A percentile compares a stretch with the other conserved stretches of the same genome.
Conservation (phyloP, 352 stramenopile species). For the Globisporangium okanoganense region DNA sequence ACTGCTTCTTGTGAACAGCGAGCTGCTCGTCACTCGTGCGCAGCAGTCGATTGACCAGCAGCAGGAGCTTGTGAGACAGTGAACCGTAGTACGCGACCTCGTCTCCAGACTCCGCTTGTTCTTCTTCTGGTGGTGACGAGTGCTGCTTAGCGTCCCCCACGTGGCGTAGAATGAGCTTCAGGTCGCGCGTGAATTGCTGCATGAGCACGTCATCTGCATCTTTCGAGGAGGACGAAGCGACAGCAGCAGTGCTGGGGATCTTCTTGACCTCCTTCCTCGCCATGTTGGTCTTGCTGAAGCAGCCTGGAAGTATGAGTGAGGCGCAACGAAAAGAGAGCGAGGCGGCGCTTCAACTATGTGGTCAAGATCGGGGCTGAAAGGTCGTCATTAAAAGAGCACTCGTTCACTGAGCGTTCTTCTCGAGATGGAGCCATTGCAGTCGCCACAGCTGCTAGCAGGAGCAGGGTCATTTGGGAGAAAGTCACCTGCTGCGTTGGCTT, state of each 20-base stretch:
- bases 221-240: background rate
- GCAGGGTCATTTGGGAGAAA: background rate
- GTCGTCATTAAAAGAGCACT: background rate
- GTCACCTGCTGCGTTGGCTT: too few relatives aligned
- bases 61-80: conserved; percentile 34
- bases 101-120: conserved; percentile 14
- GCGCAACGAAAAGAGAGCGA: too few relatives aligned
- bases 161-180: conserved; percentile 32
- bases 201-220: conserved; percentile 28
- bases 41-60: conserved; percentile 31
- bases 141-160: conserved; percentile 28
- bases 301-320: background rate
- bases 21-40: conserved; percentile 33
- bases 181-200: conserved; percentile 53
- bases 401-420: background rate
- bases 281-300: background rate
- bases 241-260: conserved; percentile 5
- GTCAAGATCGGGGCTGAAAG: background rate
- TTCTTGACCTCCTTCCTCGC: conserved; percentile 11
- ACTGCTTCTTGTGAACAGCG: conserved; percentile 25
- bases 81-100: conserved; percentile 43
- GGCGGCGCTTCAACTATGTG: background rate
- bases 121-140: conserved; percentile 1
- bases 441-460: background rate
- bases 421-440: conserved; percentile 7